These are phyloP conservation scores for Kodamaea sagamina DNA, from an alignment of 805 yeast genomes.

Conservation along the genomic window DNA sequence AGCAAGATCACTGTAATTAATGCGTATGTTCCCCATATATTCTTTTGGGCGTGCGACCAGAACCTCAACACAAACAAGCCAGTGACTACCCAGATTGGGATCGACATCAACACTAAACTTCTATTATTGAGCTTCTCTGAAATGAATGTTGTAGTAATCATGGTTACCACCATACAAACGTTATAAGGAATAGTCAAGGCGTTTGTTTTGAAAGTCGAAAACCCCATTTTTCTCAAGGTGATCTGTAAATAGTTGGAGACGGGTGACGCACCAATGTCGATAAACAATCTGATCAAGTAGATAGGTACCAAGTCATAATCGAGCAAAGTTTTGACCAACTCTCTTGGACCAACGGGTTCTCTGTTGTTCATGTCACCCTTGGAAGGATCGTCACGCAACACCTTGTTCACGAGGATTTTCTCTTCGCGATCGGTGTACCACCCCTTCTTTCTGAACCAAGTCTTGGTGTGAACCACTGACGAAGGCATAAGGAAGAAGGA, in stretches of 20 bases:
- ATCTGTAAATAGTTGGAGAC: slow-evolving; percentile 16
- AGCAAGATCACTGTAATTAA: slow-evolving; percentile 41
- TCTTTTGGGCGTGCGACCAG: slow-evolving; percentile 45
- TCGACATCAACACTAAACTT: slow-evolving; percentile 14
- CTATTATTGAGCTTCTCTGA: slow-evolving; percentile 28
- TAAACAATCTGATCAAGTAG: slow-evolving; percentile 25
- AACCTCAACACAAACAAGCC: slow-evolving; percentile 31
- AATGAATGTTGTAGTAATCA: slow-evolving; percentile 24
- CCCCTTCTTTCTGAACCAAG: slow-evolving; percentile 25
- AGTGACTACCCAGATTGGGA: slow-evolving; percentile 23
- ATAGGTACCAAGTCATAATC: slow-evolving; percentile 34
- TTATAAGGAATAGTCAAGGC: slow-evolving; percentile 54
- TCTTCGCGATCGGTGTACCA: slow-evolving; percentile 33
- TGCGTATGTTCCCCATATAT: slow-evolving; percentile 47
- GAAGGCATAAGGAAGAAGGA: slow-evolving; percentile 51
- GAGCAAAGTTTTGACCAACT: slow-evolving; percentile 21
- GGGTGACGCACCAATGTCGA: slow-evolving; percentile 24
- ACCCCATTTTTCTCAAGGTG: slow-evolving; percentile 42
- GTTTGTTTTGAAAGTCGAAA: slow-evolving; percentile 53
- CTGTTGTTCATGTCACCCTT: slow-evolving; percentile 36
- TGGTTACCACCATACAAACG: slow-evolving; percentile 24
- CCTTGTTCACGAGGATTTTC: slow-evolving; percentile 30
- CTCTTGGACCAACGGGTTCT: slow-evolving; percentile 24
- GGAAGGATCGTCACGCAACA: slow-evolving; percentile 32
- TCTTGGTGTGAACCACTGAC: slow-evolving; percentile 40